phyloP scores from a whole-genome alignment of 2,329 filamentous ascomycete genomes.

The Trichoderma harzianum region DNA sequence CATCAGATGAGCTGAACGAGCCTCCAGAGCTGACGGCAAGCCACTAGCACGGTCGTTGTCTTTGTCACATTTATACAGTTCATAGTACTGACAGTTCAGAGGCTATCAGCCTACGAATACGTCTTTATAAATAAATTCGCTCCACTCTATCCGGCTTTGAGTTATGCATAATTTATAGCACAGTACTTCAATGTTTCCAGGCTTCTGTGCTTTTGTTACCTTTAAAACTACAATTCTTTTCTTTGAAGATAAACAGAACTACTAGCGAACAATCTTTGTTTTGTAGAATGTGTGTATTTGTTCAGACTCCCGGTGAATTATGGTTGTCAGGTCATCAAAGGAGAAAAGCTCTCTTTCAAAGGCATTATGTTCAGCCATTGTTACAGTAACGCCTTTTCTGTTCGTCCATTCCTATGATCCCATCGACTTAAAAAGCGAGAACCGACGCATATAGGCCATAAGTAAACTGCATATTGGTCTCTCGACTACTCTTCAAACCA shows the following conservation, averaged over 20 bases:
- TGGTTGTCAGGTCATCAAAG: background rate
- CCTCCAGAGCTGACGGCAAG: background rate
- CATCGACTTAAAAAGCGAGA: background rate
- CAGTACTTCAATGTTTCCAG: background rate
- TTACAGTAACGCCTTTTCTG: background rate
- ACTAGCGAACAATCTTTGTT: background rate
- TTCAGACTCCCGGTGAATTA: background rate
- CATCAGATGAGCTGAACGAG: background rate
- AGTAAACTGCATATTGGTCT: background rate
- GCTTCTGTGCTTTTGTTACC: background rate
- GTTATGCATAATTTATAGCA: background rate
- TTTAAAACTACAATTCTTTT: background rate
- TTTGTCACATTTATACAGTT: background rate
- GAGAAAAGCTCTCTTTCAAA: background rate
- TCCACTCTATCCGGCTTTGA: background rate
- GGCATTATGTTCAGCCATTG: background rate
- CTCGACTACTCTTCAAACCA: background rate
- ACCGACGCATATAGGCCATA: background rate
- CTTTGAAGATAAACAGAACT: background rate
- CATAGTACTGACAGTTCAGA: background rate
- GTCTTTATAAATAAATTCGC: fast-evolving
- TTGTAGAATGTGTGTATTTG: background rate
- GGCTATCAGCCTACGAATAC: background rate
- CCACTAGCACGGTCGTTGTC: background rate
- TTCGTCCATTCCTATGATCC: background rate